Conservation (phyloP, 352 stramenopile genomes). For the Ophiocytium majus region DNA sequence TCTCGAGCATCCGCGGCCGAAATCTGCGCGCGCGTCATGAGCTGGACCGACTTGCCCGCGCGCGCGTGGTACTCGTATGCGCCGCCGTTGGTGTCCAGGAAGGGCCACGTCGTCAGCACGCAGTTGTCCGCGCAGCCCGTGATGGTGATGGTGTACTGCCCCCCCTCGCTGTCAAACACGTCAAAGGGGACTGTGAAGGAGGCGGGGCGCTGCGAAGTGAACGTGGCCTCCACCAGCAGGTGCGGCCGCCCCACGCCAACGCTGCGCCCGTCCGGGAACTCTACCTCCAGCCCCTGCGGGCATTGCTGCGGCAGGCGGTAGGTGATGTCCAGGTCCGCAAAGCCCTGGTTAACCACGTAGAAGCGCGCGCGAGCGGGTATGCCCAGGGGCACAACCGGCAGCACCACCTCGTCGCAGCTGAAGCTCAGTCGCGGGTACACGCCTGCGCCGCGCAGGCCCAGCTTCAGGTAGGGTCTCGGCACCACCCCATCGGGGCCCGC, state of each 20-base stretch:
- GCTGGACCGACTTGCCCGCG: slow-evolving; percentile 27
- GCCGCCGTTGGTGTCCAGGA: slow-evolving; percentile 62
- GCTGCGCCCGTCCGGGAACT: slow-evolving; percentile 80
- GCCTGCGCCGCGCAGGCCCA: slow-evolving; percentile 65
- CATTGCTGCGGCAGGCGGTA: slow-evolving; percentile 73
- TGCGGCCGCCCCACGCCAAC: slow-evolving; percentile 66
- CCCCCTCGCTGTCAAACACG: slow-evolving; percentile 84
- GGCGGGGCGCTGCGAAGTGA: slow-evolving; percentile 73
- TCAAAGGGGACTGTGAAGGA: slow-evolving; percentile 83
- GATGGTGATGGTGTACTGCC: slow-evolving; percentile 75
- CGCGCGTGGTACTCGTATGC: slow-evolving; percentile 54
- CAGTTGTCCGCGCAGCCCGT: slow-evolving; percentile 83
- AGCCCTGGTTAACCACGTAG: slow-evolving; percentile 75
- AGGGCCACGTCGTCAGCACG: slow-evolving; percentile 80
- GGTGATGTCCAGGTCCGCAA: slow-evolving; percentile 80
- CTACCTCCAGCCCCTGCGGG: slow-evolving; percentile 71
- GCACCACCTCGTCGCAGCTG: slow-evolving; percentile 70
- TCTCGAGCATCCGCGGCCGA: slow-evolving; percentile 44
- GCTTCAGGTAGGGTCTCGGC: slow-evolving; percentile 40
- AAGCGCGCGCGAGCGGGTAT: slow-evolving; percentile 68
- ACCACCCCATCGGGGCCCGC: neutral
- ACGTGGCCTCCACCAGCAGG: slow-evolving; percentile 71
- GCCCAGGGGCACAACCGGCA: slow-evolving; percentile 81
- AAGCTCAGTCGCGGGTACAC: slow-evolving; percentile 87
- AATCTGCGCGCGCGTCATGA: slow-evolving; percentile 42